These are phyloP conservation scores for Colletotrichum endophyticum DNA, from an alignment of 2,329 filamentous ascomycete species.

Conservation along the genomic window DNA sequence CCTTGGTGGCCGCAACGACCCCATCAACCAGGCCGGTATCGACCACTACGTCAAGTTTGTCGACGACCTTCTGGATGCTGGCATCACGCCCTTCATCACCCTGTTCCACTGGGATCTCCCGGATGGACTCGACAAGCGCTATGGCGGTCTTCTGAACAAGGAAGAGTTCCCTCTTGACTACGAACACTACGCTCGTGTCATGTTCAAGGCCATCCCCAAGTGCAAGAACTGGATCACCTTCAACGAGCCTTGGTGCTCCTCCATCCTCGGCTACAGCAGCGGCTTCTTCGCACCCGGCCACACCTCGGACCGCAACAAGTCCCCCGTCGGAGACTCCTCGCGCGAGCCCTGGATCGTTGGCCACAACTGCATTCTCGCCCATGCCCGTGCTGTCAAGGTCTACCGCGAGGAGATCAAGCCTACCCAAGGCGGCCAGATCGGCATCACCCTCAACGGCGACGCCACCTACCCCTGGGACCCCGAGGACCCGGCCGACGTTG, in stretches of 20 bases:
- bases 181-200: constrained; percentile 76
- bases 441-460: constrained; percentile 88
- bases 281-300: constrained; percentile 84
- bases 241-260: constrained; percentile 88
- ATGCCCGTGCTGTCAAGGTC: constrained; percentile 79
- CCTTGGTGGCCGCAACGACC: constrained; percentile 81
- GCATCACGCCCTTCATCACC: constrained; percentile 82
- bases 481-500: constrained; percentile 74
- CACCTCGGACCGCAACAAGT: constrained; percentile 77
- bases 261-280: constrained; percentile 79
- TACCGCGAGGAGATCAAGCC: constrained; percentile 85
- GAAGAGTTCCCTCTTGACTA: constrained; percentile 84
- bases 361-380: constrained; percentile 80
- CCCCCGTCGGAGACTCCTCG: constrained; percentile 72
- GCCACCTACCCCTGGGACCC: constrained; percentile 84
- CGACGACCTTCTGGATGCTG: constrained; percentile 76
- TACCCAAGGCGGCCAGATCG: constrained; percentile 76
- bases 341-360: constrained; percentile 84
- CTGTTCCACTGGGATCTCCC: constrained; percentile 91
- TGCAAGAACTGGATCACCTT: constrained; percentile 92
- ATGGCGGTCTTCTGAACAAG: constrained; percentile 81
- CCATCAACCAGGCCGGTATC: constrained; percentile 78
- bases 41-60: constrained; percentile 81
- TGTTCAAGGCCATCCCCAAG: constrained; percentile 76
- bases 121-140: constrained; percentile 77